Base-by-base conservation (phyloP, 257 asterid genomes). In the Gentiana macrophylla region DNA sequence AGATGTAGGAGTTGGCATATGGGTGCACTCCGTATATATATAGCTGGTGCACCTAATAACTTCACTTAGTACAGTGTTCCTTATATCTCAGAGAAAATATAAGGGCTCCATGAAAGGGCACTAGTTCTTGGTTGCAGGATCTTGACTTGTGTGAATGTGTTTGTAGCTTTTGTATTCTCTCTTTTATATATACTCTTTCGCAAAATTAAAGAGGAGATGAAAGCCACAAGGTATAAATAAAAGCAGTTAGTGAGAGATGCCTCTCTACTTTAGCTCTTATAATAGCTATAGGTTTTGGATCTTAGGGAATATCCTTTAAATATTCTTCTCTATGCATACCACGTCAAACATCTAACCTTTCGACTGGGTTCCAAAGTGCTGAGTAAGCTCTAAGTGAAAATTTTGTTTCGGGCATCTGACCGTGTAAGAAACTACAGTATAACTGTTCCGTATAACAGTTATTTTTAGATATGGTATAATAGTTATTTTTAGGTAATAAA, bases 81-180 rank as follows among this genome's bases (percentile, higher is more conserved):
- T 50, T 56, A 53, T 62, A 9, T 36, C 41, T 35, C n/a, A 12
- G 8, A 13, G 13, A 12, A 37, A 49, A 12, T 49, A 2, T 12
- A 64, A 50, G 34, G 5, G 52, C 12, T 32, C 33, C 13, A 3
- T 2, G 49, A 6, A 45, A 34, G 35, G 37, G 35, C 24, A 4
- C 13, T 43, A 45, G 34, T 24, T 65, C 70, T 35, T 13, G 37
- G 59, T 15, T 50, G 53, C 70, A 65, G 57, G 46, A 65, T 58
- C 65, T 44, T 56, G 59, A 57, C 70, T 13, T 7, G 46, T 57
- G 4, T 35, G 32, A 38, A 51, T 49, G 49, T 41, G 45, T 64
- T 37, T 60, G 45, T 49, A 52, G 38, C 24, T 50, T 57, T 46
- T 10, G n/a, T 32, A 32, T 43, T 12, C 36, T 24, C 54, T 12